Conservation (phyloP, 345 rosid genomes). For the Arabidopsis arenosa region DNA sequence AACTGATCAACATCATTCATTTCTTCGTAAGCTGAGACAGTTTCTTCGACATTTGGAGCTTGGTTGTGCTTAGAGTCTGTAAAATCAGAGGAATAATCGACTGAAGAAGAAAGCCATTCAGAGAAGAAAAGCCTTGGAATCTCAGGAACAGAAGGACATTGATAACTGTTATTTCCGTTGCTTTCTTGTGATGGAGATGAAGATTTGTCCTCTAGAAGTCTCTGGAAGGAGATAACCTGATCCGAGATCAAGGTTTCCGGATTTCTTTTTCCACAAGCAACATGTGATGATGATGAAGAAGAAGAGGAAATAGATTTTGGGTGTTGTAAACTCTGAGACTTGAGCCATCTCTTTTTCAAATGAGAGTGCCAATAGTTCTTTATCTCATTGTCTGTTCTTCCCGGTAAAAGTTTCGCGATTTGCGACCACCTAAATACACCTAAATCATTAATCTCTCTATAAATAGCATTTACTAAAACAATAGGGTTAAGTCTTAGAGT, state of each 20-base stretch:
- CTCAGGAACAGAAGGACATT: constrained; percentile 6
- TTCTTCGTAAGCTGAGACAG: constrained; percentile 12
- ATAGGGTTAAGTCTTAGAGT: neutral
- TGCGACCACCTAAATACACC: constrained; percentile 75
- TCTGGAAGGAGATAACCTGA: constrained; percentile 39
- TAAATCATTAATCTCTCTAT: neutral
- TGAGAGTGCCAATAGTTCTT: constrained; percentile 95
- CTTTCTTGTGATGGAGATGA: constrained; percentile 38
- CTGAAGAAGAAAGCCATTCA: constrained; percentile 65
- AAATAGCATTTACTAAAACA: constrained; percentile 8
- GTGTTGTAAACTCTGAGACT: constrained; percentile 28
- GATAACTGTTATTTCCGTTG: constrained; percentile 18
- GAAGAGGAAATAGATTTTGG: constrained; percentile 39
- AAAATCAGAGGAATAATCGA: constrained; percentile 30
- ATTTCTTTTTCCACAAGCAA: constrained; percentile 38
- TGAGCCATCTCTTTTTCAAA: constrained; percentile 64
- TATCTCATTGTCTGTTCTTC: constrained; percentile 96
- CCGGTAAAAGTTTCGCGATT: constrained; percentile 79
- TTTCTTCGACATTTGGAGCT: constrained; percentile 30
- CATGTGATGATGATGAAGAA: constrained; percentile 24
- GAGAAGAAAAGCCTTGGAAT: constrained; percentile 70
- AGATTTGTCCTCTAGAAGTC: constrained; percentile 36
- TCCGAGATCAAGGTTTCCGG: constrained; percentile 41
- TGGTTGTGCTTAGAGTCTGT: constrained; percentile 32
- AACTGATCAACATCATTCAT: constrained; percentile 17